Base-by-base conservation (phyloP, 768 basidiomycete genomes). In the Boletus sp. region DNA sequence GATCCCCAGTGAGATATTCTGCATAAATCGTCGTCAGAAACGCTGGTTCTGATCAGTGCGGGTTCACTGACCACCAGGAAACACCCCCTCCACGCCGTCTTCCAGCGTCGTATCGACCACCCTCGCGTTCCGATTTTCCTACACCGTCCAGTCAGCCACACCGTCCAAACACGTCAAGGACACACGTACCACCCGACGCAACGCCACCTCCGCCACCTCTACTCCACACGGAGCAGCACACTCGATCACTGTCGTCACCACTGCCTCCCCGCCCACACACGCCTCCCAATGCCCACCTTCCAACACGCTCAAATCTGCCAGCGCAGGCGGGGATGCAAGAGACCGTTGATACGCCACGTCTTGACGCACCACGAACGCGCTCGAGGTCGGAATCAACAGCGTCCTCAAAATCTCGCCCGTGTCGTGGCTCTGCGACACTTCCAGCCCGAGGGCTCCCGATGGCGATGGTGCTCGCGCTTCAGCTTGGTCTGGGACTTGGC, bases 1-100 rank as follows among this genome's bases (percentile, higher is more conserved):
- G 80, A 62, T 93, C 91, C 0, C 86, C 87, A 10, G 82, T 65
- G 28, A 82, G 68, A 71, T 82, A 88, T 58, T 87, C 89, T 89
- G 58, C 9, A 20, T 15, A 24, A 1, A 50, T 35, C 30, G 29
- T 47, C 17, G 33, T 65, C 30, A 63, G 56, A 36, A 39, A 33
- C 24, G 24, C 32, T 18, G 11, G 29, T 14, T 45, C 32, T 5
- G 4, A 5, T 20, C 15, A 40, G 18, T 0, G 12, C 20, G 2
- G 0, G 24, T 20, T 12, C 4, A 67, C 73, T 60, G 32, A 83
- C 80, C 80, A 63, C 78, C 78, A 24, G 83, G 79, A 51, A 80
- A 78, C 50, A 73, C 55, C 49, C 76, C 77, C 9, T 76, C 76
- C 15, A 73, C 66, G 2, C 76, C 76, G 5, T 66, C 62, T 42